Conservation (phyloP, 495 filamentous ascomycete genomes). For the Cetradonia linearis region DNA sequence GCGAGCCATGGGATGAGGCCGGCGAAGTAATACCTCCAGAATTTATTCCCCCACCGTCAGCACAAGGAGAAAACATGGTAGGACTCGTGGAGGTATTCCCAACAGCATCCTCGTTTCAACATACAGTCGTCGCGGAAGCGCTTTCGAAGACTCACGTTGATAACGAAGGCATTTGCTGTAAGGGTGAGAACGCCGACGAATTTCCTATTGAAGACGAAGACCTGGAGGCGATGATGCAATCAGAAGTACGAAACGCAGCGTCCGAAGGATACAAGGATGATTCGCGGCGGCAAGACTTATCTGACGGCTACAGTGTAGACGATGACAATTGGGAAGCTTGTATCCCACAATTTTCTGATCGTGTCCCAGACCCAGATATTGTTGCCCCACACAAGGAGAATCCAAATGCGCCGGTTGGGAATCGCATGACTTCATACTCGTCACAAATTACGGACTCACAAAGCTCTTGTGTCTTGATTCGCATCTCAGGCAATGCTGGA, state of each 20-base stretch:
- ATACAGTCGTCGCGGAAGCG: background rate
- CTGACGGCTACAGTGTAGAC: background rate
- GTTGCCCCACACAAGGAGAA: background rate
- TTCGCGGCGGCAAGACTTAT: conserved; percentile 3
- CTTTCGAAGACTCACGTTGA: background rate
- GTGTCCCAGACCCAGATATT: background rate
- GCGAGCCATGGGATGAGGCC: background rate
- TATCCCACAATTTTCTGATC: background rate
- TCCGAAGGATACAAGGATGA: background rate
- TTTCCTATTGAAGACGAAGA: conserved; percentile 23
- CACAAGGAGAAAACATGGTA: background rate
- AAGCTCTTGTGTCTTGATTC: conserved; percentile 5
- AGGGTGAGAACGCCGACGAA: conserved; percentile 22
- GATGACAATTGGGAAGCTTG: background rate
- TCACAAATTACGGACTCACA: background rate
- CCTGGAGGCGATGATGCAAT: conserved; percentile 23
- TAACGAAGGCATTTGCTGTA: background rate
- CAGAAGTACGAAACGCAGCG: conserved; percentile 8
- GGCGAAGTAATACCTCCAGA: background rate
- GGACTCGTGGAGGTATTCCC: background rate
- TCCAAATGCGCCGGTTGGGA: background rate
- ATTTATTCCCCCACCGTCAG: conserved; percentile 5
- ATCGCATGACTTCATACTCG: background rate
- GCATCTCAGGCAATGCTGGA: conserved; percentile 10
- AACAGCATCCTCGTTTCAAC: background rate